phyloP scores from a whole-genome alignment of 164 flowering plant species.

The Stephania yunnanensis region DNA sequence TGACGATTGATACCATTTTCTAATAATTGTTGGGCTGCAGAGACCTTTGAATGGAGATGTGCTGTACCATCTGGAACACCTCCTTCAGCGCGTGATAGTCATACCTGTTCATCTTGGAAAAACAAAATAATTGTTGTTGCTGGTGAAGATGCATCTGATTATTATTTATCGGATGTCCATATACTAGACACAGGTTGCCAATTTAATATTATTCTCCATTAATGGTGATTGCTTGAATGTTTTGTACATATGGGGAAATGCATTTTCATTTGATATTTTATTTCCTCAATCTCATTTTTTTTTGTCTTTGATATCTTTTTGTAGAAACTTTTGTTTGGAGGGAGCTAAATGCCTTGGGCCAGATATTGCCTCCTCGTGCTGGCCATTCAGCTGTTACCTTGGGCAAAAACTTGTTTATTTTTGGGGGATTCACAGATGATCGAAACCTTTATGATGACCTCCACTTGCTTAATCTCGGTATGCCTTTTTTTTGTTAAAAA shows the following conservation, averaged over 20 bases:
- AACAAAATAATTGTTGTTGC: conserved; percentile 78
- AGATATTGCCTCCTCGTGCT: conserved; percentile 74
- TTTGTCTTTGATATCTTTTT: conserved; percentile 11
- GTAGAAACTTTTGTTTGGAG: conserved; percentile 81
- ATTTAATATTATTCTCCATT: conserved; percentile 4
- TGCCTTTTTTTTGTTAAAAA: conserved; percentile 14
- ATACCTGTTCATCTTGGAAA: conserved; percentile 90
- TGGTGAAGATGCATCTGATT: conserved; percentile 87
- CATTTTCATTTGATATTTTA: neutral
- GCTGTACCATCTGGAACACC: conserved; percentile 67
- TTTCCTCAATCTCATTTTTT: neutral
- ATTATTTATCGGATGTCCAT: conserved; percentile 84
- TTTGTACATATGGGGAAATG: neutral
- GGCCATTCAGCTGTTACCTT: conserved; percentile 82
- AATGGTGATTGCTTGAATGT: neutral
- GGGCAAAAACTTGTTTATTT: conserved; percentile 75
- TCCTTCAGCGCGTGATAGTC: conserved; percentile 91
- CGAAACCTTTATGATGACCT: conserved; percentile 83
- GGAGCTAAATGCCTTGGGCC: conserved; percentile 67
- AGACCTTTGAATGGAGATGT: conserved; percentile 73
- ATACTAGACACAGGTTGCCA: conserved; percentile 79
- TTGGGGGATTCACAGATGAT: conserved; percentile 91
- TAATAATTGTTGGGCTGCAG: conserved; percentile 30
- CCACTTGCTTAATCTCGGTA: conserved; percentile 84
- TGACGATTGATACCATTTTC: neutral